Percentiles rank a stretch among this genome's conserved stretches.
These are phyloP conservation scores for Vachellia pachyceras DNA, from an alignment of 306 rosid genomes.

Conservation along the genomic window DNA sequence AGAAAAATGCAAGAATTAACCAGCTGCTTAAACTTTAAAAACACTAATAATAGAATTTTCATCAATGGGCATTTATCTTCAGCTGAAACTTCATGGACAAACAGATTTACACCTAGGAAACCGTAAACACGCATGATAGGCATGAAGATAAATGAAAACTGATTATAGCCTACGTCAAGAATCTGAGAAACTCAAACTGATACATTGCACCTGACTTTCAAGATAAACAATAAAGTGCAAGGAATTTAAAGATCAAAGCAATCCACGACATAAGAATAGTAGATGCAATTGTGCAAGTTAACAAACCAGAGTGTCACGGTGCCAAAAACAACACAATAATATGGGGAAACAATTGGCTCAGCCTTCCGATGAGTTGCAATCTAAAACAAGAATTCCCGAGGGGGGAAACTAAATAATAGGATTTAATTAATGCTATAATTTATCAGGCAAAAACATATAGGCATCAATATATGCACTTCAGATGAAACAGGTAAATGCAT, in stretches of 20 bases:
- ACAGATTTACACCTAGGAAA: conserved; percentile 24
- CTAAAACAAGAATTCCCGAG: background rate
- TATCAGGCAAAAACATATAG: background rate
- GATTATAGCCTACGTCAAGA: background rate
- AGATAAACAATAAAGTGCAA: conserved; percentile 5
- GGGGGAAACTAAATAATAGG: background rate
- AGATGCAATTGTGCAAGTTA: background rate
- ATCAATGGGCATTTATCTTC: conserved; percentile 16
- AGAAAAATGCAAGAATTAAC: conserved; percentile 27
- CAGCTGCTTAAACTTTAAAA: conserved; percentile 20
- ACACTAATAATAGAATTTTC: conserved; percentile 23
- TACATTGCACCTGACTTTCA: background rate
- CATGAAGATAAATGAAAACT: conserved; percentile 30
- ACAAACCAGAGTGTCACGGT: background rate
- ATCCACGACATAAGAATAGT: conserved; percentile 21
- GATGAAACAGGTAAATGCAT: conserved; percentile 2
- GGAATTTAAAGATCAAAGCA: conserved; percentile 11
- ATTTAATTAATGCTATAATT: background rate
- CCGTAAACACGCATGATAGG: conserved; percentile 26
- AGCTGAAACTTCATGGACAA: conserved; percentile 6
- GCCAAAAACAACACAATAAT: background rate
- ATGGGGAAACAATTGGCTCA: conserved; percentile 1
- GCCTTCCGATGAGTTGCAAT: background rate
- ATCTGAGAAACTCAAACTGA: conserved; percentile 15
- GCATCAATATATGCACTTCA: conserved; percentile 7